These are phyloP conservation scores for Phyllosticta paracitricarpa DNA, from an alignment of 2,329 filamentous ascomycete species.

Conservation along the genomic window DNA sequence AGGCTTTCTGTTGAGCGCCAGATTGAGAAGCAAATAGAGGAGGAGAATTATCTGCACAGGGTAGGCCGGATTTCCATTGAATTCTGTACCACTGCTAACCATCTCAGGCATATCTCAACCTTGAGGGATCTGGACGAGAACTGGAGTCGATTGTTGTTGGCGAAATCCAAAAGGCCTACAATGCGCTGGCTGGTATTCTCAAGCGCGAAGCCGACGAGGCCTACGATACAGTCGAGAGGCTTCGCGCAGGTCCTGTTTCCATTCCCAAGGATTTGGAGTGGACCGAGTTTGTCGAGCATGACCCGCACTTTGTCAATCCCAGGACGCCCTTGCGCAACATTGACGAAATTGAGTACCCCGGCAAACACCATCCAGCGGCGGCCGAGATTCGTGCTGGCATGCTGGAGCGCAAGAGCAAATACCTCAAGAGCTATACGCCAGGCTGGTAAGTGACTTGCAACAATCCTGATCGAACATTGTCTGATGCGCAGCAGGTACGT, in stretches of 20 bases:
- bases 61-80: conserved; percentile 39
- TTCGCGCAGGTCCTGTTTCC: conserved; percentile 75
- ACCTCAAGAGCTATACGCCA: conserved; percentile 91
- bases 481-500: conserved; percentile 59
- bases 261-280: conserved; percentile 94
- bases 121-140: conserved; percentile 88
- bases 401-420: conserved; percentile 96
- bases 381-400: conserved; percentile 82
- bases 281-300: conserved; percentile 67
- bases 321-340: conserved; percentile 65
- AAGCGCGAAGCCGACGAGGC: conserved; percentile 83
- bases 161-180: conserved; percentile 97
- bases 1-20: conserved; percentile 79
- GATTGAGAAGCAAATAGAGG: conserved; percentile 84
- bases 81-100: conserved; percentile 18
- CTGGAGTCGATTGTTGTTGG: conserved; percentile 93
- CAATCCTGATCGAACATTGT: not conserved
- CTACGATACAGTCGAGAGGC: conserved; percentile 66
- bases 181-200: conserved; percentile 81
- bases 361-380: conserved; percentile 72
- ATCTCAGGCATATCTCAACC: conserved; percentile 74
- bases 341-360: conserved; percentile 83
- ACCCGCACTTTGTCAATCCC: conserved; percentile 81
- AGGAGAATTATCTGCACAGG: conserved; percentile 94
- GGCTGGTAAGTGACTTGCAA: conserved; percentile 60